A percentile compares a stretch with the other conserved stretches of the same genome.
These are phyloP conservation scores for Neurospora africana DNA, from an alignment of 495 filamentous ascomycete genomes.

Conservation along the genomic window DNA sequence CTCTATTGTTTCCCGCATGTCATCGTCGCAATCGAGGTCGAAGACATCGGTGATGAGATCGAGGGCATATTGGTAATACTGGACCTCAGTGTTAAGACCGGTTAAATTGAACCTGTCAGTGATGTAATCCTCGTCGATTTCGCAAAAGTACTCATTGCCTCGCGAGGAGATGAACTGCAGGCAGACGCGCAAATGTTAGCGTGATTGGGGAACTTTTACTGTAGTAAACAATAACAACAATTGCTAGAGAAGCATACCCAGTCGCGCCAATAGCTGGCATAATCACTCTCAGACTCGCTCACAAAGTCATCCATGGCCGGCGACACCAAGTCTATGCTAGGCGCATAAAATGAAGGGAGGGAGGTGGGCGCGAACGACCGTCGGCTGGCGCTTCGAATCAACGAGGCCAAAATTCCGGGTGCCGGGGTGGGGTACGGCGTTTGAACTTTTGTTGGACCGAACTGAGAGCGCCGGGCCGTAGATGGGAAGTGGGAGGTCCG, in stretches of 20 bases:
- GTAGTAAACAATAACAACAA: neutral
- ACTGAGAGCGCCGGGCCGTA: neutral
- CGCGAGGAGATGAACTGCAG: constrained; percentile 88
- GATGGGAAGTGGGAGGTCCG: neutral
- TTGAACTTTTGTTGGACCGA: neutral
- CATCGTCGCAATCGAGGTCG: constrained; percentile 96
- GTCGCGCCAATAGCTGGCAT: constrained; percentile 98
- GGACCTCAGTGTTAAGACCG: constrained; percentile 90
- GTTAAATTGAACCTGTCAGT: constrained; percentile 98
- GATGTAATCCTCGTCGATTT: constrained; percentile 98
- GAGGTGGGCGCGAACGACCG: neutral
- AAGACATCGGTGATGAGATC: constrained; percentile 99
- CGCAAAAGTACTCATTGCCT: constrained; percentile 99
- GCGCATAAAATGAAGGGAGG: neutral
- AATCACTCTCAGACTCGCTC: constrained; percentile 96
- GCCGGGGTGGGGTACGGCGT: neutral
- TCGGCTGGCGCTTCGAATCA: neutral
- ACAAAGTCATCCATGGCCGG: constrained; percentile 82
- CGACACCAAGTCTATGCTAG: neutral
- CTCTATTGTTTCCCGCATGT: constrained; percentile 95
- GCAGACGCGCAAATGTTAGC: neutral
- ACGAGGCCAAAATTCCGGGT: neutral
- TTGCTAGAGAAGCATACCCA: constrained; percentile 61
- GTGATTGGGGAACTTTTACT: neutral
- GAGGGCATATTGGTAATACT: constrained; percentile 97